phyloP scores from a whole-genome alignment of 2,329 filamentous ascomycete species.

The Stagonosporopsis tanaceti region DNA sequence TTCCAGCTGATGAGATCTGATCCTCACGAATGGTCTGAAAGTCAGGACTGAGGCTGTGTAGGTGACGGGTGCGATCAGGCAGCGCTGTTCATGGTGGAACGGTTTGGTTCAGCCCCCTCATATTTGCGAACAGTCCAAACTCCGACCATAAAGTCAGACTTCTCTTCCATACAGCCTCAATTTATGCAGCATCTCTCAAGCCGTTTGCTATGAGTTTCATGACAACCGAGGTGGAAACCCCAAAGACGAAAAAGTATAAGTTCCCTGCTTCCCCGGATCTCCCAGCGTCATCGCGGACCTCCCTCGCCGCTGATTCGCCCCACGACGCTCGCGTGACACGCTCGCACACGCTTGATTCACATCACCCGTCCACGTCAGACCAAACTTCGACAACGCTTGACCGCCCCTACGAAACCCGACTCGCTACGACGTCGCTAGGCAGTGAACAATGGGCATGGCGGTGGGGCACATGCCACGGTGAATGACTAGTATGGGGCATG shows the following conservation, averaged over 20 bases:
- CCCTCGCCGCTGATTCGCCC: conserved; percentile 9
- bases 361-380: conserved; percentile 23
- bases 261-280: conserved; percentile 16
- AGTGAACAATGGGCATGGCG: conserved; percentile 12
- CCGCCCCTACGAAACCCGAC: conserved; percentile 17
- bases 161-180: neutral
- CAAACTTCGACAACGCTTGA: conserved; percentile 11
- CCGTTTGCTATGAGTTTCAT: neutral
- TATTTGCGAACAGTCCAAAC: no score
- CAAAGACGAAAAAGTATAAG: neutral
- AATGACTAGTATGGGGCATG: conserved; percentile 9
- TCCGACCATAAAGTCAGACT: neutral
- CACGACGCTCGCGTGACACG: conserved; percentile 17
- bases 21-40: neutral
- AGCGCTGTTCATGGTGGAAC: neutral
- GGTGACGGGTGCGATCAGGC: neutral
- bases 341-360: conserved; percentile 10
- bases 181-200: neutral
- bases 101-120: no score
- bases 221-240: neutral
- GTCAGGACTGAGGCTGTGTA: neutral
- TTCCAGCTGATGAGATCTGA: neutral
- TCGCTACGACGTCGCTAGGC: conserved; percentile 15
- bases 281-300: conserved; percentile 20
- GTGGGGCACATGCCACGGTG: conserved; percentile 18